A percentile compares a stretch with the other conserved stretches of the same genome.
Conservation (phyloP, 2,329 filamentous ascomycete species). For the Paecilomyces sp. region DNA sequence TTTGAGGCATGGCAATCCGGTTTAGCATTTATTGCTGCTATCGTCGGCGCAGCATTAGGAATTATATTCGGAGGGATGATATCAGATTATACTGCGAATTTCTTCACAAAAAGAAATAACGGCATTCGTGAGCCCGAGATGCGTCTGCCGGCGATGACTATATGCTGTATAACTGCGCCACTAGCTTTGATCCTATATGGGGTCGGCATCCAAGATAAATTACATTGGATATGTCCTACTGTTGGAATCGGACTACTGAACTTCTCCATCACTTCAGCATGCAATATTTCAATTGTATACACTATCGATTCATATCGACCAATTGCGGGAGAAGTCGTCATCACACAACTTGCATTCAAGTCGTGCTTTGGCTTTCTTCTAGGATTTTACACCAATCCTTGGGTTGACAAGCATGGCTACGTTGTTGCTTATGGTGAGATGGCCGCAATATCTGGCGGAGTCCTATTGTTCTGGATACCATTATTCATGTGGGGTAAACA, state of each 20-base stretch:
- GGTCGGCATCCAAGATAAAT: slow-evolving; percentile 18
- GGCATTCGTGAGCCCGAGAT: slow-evolving; percentile 28
- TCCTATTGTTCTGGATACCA: slow-evolving; percentile 44
- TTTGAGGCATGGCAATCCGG: slow-evolving; percentile 30
- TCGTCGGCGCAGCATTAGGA: slow-evolving; percentile 44
- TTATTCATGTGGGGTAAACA: slow-evolving; percentile 47
- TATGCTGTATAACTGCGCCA: slow-evolving; percentile 19
- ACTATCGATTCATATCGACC: slow-evolving; percentile 53
- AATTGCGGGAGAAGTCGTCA: slow-evolving; percentile 49
- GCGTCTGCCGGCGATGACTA: slow-evolving; percentile 20
- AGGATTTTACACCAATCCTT: slow-evolving; percentile 55
- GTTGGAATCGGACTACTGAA: slow-evolving; percentile 48
- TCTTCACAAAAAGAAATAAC: slow-evolving; percentile 15
- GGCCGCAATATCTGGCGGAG: slow-evolving; percentile 45
- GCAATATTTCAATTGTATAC: slow-evolving; percentile 51
- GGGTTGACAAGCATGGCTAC: slow-evolving; percentile 48
- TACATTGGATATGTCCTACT: slow-evolving; percentile 46
- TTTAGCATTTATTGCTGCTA: slow-evolving; percentile 43
- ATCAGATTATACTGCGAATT: slow-evolving; percentile 24
- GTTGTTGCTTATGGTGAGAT: slow-evolving; percentile 48
- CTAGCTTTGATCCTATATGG: slow-evolving; percentile 24
- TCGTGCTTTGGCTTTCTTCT: slow-evolving; percentile 52
- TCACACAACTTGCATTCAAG: slow-evolving; percentile 51
- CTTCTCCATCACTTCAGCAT: slow-evolving; percentile 50
- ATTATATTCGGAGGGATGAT: slow-evolving; percentile 43